Evolutionary conservation across 2,329 filamentous ascomycete species (phyloP), one percentile per base, ranked within the genome.

Genomic region (Alternaria longipes): DNA sequence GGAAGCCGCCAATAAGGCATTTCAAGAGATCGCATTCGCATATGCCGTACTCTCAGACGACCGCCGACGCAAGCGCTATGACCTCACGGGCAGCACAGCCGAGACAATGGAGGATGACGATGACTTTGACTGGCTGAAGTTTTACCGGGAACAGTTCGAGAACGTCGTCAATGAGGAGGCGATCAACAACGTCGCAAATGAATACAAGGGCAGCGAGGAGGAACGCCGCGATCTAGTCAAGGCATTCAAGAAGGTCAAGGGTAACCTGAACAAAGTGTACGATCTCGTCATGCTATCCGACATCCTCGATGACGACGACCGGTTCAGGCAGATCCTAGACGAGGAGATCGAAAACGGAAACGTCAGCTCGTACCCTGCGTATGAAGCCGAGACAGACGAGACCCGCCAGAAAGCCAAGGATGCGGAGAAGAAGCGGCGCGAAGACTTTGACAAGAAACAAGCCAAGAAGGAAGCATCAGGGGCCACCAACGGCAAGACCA

Each of bases 1-100:
- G 74, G 85, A 89, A 26, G 82, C 85, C 42, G 94, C 95, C 2
- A 90, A 97, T 70, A 84, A 85, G 62, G 90, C 87, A 55, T 99
- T 99, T 78, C 95, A 99, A 80, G 85, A 91, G 69, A 89, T 99
- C 69, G 94, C 94, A 24, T 94, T 97, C 73, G 94, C 95, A 54
- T 97, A 98, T 75, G 94, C 93, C 34, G 87, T 99, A 51, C 91
- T 99, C 36, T 97, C 92, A 32, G 92, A 97, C 70, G 85, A 90
- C 22, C 84, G 85, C 20, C 89, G 95, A 54, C 91, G 95, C 68
- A 89, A 89, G 70, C 91, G 92, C 60, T 99, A 97, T 82, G 94
- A 99, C 76, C 84, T 86, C 54, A 98, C 94, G 0, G 95, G 95
- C 56, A 95, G 91, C 57, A 98, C 94, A 0, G 88, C 91, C 11